Conservation (phyloP, 139 green algal species). For the Chlorella sp. region DNA sequence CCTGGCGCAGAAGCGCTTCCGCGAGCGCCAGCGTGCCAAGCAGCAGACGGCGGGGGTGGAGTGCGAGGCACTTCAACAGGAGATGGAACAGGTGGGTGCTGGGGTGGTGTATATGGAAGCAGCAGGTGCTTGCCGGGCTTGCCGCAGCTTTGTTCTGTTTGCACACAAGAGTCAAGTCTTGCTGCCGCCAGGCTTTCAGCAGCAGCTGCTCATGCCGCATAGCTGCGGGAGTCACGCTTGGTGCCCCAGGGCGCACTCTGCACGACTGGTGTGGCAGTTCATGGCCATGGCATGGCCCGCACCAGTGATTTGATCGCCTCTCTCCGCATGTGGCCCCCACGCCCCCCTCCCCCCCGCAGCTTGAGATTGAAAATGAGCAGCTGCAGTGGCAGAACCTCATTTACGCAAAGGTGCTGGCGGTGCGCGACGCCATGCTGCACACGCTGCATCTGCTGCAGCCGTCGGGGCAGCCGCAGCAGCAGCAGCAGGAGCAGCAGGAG, state of each 20-base stretch:
- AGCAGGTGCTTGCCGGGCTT: too few relatives aligned
- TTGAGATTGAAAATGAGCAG: neutral
- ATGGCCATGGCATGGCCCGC: too few relatives aligned
- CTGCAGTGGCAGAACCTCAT: slow-evolving; percentile 8
- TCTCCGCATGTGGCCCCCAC: too few relatives aligned
- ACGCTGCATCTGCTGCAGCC: neutral
- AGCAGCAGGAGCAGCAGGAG: neutral
- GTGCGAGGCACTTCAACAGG: slow-evolving; percentile 3
- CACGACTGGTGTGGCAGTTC: too few relatives aligned
- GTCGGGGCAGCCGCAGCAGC: neutral
- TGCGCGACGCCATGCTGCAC: slow-evolving; percentile 33
- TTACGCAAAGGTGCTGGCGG: slow-evolving; percentile 19
- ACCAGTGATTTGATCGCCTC: too few relatives aligned
- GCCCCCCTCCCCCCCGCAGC: neutral
- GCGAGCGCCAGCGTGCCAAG: slow-evolving; percentile 21
- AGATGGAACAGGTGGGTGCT: slow-evolving; percentile 27
- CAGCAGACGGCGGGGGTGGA: neutral
- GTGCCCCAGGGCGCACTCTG: too few relatives aligned
- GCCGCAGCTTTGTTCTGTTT: too few relatives aligned
- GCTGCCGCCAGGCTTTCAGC: too few relatives aligned
- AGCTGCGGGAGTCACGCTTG: too few relatives aligned
- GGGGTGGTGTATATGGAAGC: too few relatives aligned
- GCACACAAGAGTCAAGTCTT: too few relatives aligned
- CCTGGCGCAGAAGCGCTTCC: slow-evolving; percentile 36
- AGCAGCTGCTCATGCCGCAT: too few relatives aligned